Evolutionary conservation across 2,329 filamentous ascomycete species (phyloP).

Genomic region (Akanthomyces uredinophilus): DNA sequence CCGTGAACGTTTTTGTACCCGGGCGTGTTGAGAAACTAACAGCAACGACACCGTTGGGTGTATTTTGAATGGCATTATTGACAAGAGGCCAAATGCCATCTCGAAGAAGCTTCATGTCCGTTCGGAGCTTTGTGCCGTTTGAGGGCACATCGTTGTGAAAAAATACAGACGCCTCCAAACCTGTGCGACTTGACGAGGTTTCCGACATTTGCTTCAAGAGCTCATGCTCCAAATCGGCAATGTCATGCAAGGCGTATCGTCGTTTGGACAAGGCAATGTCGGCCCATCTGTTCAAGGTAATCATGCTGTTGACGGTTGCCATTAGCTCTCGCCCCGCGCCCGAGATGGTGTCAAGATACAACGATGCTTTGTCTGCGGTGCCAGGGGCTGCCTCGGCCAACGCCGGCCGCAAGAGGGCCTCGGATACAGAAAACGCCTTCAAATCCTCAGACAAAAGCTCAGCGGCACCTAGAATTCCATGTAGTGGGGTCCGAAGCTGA

Average conservation of each 20-base stretch:
- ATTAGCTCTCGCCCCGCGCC: constrained; percentile 1
- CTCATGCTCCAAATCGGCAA: not conserved
- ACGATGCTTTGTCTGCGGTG: constrained; percentile 14
- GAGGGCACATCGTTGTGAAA: not conserved
- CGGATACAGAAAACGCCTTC: constrained; percentile 18
- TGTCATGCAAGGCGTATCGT: constrained; percentile 22
- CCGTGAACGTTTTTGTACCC: constrained; percentile 26
- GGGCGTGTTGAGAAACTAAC: constrained; percentile 27
- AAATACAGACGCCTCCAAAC: not conserved
- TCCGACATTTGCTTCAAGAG: not conserved
- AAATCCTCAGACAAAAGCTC: constrained; percentile 39
- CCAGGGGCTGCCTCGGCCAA: not conserved
- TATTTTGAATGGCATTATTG: not conserved
- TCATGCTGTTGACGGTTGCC: constrained; percentile 35
- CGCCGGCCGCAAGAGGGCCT: not conserved
- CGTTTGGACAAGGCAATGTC: constrained; percentile 27
- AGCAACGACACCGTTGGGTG: not conserved
- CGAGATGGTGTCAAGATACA: constrained; percentile 20
- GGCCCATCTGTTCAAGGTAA: constrained; percentile 37
- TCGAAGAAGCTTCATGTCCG: not conserved
- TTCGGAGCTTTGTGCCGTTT: not conserved
- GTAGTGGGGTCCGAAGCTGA: constrained; percentile 43
- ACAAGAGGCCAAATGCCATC: not conserved
- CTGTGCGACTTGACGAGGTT: not conserved
- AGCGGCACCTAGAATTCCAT: constrained; percentile 36